Evolutionary conservation across 345 rosid species (phyloP).

Genomic region (Pseudoturritis turrita): DNA sequence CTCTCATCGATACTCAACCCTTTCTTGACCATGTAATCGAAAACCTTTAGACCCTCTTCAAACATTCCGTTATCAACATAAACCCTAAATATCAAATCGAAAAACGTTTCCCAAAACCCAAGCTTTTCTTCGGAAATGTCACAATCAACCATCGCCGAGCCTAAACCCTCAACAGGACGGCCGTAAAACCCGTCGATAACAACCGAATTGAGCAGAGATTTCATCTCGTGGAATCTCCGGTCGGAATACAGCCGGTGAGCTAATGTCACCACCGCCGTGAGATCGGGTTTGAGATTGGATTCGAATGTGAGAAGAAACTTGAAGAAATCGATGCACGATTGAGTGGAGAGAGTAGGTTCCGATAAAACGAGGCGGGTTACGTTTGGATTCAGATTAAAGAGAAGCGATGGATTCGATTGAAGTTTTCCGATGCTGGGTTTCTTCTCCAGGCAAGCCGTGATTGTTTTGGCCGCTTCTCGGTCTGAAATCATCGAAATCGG

Average conservation of each 20-base stretch:
- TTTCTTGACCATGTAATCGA: slow-evolving; percentile 47
- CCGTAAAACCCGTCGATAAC: slow-evolving; percentile 35
- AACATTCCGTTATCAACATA: slow-evolving; percentile 61
- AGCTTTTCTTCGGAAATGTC: slow-evolving; percentile 26
- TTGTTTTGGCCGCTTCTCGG: slow-evolving; percentile 18
- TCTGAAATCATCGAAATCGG: slow-evolving; percentile 6
- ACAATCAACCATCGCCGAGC: slow-evolving; percentile 28
- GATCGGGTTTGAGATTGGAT: slow-evolving; percentile 42
- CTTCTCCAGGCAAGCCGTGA: slow-evolving; percentile 15
- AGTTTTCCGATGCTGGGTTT: slow-evolving; percentile 38
- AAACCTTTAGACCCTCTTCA: slow-evolving; percentile 48
- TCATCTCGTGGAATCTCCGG: slow-evolving; percentile 47
- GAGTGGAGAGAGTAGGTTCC: slow-evolving; percentile 44
- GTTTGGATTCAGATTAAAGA: slow-evolving; percentile 44
- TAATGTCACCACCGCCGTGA: slow-evolving; percentile 43
- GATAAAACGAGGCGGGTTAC: slow-evolving; percentile 49
- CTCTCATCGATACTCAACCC: slow-evolving; percentile 57
- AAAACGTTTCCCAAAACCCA: slow-evolving; percentile 42
- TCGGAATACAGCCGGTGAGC: slow-evolving; percentile 46
- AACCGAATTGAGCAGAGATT: slow-evolving; percentile 36
- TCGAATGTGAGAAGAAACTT: slow-evolving; percentile 40
- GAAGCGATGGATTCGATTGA: slow-evolving; percentile 32
- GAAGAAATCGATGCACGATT: slow-evolving; percentile 51
- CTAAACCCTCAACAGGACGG: slow-evolving; percentile 36
- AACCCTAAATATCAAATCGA: slow-evolving; percentile 65